phyloP scores from a whole-genome alignment of 1,284 basidiomycete genomes.

The Pseudozyma tsukubaensis region DNA sequence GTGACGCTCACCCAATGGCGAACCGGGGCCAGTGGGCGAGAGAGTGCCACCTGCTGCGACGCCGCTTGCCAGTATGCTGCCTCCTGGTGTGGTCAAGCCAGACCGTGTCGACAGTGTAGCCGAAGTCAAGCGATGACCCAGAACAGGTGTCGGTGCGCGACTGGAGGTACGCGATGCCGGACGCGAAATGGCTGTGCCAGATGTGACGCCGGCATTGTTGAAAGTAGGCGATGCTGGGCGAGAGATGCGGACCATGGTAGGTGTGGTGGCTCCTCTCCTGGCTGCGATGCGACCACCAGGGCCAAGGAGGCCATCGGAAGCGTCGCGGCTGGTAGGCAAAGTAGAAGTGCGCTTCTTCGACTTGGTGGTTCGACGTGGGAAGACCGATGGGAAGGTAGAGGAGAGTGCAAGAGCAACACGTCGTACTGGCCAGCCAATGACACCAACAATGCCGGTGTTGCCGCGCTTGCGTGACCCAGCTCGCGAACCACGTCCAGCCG shows the following conservation, averaged over 20 bases:
- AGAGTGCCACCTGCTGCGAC: constrained; percentile 11
- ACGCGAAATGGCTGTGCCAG: constrained; percentile 43
- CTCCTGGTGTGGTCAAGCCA: constrained; percentile 25
- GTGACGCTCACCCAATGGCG: constrained; percentile 39
- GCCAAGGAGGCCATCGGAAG: constrained; percentile 10
- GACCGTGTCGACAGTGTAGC: constrained; percentile 35
- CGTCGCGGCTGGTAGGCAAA: constrained; percentile 25
- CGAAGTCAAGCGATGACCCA: constrained; percentile 49
- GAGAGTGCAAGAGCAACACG: constrained; percentile 28
- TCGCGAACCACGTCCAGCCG: constrained; percentile 19
- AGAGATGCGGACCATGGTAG: constrained; percentile 37
- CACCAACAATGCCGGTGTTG: constrained; percentile 22
- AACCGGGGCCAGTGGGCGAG: constrained; percentile 32
- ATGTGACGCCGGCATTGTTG: constrained; percentile 15
- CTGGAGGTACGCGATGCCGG: constrained; percentile 48
- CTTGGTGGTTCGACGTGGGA: constrained; percentile 20
- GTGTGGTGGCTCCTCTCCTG: constrained; percentile 28
- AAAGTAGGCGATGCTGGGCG: constrained; percentile 47
- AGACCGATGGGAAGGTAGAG: constrained; percentile 33
- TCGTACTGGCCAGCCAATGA: constrained; percentile 39
- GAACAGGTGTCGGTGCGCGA: constrained; percentile 46
- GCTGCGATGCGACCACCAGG: constrained; percentile 37
- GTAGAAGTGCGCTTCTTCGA: constrained; percentile 46
- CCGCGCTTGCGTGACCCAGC: constrained; percentile 19
- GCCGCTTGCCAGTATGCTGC: constrained; percentile 16